Base-by-base conservation (phyloP, 108 stramenopile species). In the Skeletonema tropicum region DNA sequence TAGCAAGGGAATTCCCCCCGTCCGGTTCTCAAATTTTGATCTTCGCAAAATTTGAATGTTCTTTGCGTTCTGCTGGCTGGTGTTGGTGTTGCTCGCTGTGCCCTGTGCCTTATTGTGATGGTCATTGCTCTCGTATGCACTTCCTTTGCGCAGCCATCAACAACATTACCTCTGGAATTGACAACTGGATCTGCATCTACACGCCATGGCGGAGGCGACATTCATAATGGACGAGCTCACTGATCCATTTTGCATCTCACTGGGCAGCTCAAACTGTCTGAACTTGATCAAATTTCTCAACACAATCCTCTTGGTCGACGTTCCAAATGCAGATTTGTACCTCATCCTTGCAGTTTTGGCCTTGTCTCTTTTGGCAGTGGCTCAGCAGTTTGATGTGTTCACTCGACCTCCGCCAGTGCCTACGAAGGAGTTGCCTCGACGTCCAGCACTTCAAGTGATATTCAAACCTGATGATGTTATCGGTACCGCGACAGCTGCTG, bases 401-500 rank as follows among this genome's bases (percentile, higher is more conserved):
- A 80, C 87, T 30, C 75, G 88, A 59, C 90, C 89, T 17, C 88
- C 88, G 3, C 87, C 87, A 13, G 90, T 94, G 12, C 90, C 89
- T 25, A 46, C 77, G 57, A 94, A 94, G 49, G 46, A 68, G 33
- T 80, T 94, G 8, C 93, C 93, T 1, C 30, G 60, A 55, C 79
- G 93, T 5, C 93, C 93, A 5, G 86, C 87, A 17, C 77, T 94
- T 31, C 89, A 89, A 26, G 84, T 94, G 64, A 61, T 90, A 26
- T 94, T 94, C 78, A 89, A 92, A 68, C 93, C 93, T 9, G 90
- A 94, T 65, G 93, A 90, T 45, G 74, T 75, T 80, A 19, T 76
- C 5, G 62, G 48, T 29, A 45, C 74, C 5, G 45, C 67, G 11
- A 61, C 73, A 15, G 60, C 29, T 30, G 33, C 69, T 2, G 48